Conservation (phyloP, 495 filamentous ascomycete genomes). For the Neurospora intermedia region DNA sequence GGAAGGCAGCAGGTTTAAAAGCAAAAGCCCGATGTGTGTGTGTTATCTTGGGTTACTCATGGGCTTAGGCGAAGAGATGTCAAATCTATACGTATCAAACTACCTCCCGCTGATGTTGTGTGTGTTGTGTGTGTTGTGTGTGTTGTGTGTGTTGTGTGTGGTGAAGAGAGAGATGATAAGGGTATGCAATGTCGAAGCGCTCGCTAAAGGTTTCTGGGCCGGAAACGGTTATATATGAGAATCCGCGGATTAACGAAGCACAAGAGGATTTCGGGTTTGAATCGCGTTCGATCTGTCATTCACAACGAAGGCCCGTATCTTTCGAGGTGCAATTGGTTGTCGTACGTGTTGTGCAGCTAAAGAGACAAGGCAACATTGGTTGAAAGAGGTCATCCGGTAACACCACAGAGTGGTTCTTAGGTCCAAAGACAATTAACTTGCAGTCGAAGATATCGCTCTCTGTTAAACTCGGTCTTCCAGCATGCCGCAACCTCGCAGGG, state of each 20-base stretch:
- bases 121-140: background rate
- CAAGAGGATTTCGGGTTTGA: background rate
- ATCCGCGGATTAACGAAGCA: background rate
- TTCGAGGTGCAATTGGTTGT: background rate
- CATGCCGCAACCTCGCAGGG: background rate
- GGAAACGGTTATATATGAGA: background rate
- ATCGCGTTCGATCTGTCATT: background rate
- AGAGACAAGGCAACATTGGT: background rate
- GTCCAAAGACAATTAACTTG: background rate
- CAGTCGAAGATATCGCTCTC: background rate
- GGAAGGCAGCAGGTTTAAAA: background rate
- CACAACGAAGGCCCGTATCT: background rate
- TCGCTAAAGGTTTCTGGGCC: background rate
- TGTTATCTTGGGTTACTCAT: background rate
- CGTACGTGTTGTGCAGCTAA: background rate
- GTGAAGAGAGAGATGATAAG: background rate
- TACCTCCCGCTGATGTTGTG: background rate
- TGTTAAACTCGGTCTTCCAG: background rate
- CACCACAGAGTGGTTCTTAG: background rate
- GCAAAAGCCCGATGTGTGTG: background rate
- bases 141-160: background rate
- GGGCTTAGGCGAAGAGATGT: background rate
- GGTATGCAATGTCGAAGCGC: background rate
- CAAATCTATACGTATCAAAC: background rate
- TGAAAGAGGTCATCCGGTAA: background rate